Evolutionary conservation across 331 rosid genomes (phyloP).

Genomic region (Saraca asoca): DNA sequence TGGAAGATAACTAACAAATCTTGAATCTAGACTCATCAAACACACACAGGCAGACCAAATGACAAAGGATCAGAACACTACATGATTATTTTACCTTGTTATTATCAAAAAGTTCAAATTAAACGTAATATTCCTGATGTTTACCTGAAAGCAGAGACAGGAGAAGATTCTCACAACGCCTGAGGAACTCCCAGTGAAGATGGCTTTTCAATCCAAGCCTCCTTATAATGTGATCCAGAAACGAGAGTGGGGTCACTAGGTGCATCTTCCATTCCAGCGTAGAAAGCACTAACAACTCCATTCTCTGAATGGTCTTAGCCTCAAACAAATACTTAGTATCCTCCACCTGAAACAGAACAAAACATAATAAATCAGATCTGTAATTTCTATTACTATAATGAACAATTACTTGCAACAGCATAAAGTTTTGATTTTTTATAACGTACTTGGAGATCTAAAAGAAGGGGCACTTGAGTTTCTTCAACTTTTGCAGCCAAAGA

Average conservation of each 20-base stretch:
- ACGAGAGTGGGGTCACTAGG: slow-evolving; percentile 86
- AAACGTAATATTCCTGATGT: neutral
- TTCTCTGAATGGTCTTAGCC: slow-evolving; percentile 77
- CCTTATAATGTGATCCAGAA: slow-evolving; percentile 70
- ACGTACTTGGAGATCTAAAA: slow-evolving; percentile 88
- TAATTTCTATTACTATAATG: neutral
- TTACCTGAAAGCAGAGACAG: slow-evolving; percentile 69
- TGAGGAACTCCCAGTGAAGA: slow-evolving; percentile 72
- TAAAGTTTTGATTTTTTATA: neutral
- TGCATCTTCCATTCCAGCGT: slow-evolving; percentile 92
- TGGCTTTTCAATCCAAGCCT: slow-evolving; percentile 71
- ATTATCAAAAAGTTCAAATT: slow-evolving; percentile 23
- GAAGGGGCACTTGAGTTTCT: slow-evolving; percentile 83
- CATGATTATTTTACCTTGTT: slow-evolving; percentile 34
- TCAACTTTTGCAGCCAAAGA: slow-evolving; percentile 93
- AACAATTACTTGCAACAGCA: neutral
- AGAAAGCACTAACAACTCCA: slow-evolving; percentile 88
- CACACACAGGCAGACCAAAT: slow-evolving; percentile 10
- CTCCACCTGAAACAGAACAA: slow-evolving; percentile 51
- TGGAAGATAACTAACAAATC: slow-evolving; percentile 71
- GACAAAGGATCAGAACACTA: slow-evolving; percentile 10
- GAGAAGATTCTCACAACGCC: slow-evolving; percentile 72
- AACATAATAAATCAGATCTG: slow-evolving; percentile 12
- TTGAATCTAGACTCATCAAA: slow-evolving; percentile 57
- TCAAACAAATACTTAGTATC: slow-evolving; percentile 66